phyloP scores from a whole-genome alignment of 2,329 filamentous ascomycete genomes.

The Talaromyces albobiverticillius region DNA sequence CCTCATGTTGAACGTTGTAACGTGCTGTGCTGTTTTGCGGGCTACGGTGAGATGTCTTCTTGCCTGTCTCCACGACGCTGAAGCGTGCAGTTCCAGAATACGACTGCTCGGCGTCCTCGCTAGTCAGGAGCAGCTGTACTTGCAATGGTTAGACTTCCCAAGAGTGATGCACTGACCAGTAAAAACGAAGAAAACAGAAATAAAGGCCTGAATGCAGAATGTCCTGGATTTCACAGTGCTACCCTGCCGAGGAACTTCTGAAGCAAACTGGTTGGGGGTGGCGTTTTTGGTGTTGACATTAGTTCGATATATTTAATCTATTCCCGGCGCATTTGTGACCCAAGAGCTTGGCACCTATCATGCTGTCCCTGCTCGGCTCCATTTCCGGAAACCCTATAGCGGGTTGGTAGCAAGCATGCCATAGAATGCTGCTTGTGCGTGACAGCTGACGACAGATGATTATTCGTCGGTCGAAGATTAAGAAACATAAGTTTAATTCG shows the following conservation, averaged over 20 bases:
- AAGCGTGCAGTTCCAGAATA: background rate
- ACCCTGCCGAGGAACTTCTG: background rate
- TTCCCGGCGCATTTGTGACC: background rate
- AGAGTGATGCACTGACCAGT: background rate
- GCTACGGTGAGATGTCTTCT: background rate
- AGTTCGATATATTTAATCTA: background rate
- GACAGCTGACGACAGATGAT: background rate
- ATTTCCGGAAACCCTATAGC: background rate
- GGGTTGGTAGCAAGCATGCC: background rate
- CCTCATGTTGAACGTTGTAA: background rate
- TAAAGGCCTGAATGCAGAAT: background rate
- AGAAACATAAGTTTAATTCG: background rate
- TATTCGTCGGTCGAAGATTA: background rate
- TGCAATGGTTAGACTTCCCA: background rate
- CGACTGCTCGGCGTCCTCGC: background rate
- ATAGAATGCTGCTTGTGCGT: background rate
- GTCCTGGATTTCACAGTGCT: background rate
- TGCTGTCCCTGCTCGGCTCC: background rate
- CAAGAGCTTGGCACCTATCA: background rate
- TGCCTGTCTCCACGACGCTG: background rate
- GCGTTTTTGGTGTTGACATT: background rate
- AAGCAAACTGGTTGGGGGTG: background rate
- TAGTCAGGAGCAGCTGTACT: background rate
- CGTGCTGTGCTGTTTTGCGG: background rate
- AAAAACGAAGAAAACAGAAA: background rate